Base-by-base conservation (phyloP, 2,329 filamentous ascomycete genomes). In the Grosmannia penicillata region DNA sequence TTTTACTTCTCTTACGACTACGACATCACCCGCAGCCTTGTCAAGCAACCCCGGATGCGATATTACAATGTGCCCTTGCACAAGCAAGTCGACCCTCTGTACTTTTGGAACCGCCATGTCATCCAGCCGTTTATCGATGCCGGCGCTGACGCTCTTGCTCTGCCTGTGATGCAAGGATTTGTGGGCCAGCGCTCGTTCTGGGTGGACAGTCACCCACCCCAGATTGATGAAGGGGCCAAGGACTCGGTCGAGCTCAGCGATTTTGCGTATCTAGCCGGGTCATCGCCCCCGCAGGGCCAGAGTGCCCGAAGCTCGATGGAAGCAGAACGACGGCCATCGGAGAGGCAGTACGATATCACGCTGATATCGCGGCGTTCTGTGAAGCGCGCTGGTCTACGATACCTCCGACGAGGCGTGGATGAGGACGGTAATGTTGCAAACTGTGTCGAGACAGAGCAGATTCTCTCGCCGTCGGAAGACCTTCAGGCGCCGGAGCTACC, bases 1-100 rank as follows among this genome's bases (percentile, higher is more conserved):
- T 96, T 95, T 57, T 96, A 81, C 63, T 98, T 89, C 56, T 87
- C 87, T 1, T 95, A 98, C 55, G 91, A 98, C 47, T 72, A 89
- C 53, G 87, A 98, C 54, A 72, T 98, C 36, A 96, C 91, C 1
- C 72, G 79, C 40, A 76, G 71, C 45, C 51, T 75, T 39, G 57
- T 59, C 3, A 63, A 54, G 39, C 53, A 53, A 19, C 52, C 51
- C 4, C 46, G 47, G 31, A 38, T 47, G 39, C 55, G 71, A 43
- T 55, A 56, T 37, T 54, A 56, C 27, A 66, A 68, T 33, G 48
- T 72, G 5, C 78, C 86, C 6, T 62, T 94, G 4, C 71, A 84
- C 54, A 73, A 73, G 45, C 68, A 73, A 41, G 85, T 79, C 18
- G 84, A 95, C 54, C 70, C 74, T 24, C 58, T 77, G 53, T 96